phyloP scores from a whole-genome alignment of 2,329 filamentous ascomycete genomes.

The Trichoderma polysporum region DNA sequence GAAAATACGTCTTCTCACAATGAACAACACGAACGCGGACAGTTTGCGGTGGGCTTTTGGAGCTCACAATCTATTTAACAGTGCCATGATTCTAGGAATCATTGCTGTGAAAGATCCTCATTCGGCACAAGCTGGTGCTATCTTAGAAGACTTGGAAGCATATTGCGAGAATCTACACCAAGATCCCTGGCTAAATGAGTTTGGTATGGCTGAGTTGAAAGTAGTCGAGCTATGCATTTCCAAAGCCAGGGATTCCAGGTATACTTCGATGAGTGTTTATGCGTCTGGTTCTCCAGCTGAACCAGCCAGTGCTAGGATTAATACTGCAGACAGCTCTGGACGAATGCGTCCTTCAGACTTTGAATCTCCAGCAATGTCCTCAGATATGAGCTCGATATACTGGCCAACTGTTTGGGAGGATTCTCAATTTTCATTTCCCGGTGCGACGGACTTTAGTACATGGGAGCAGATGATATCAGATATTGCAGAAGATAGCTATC shows the following conservation, averaged over 20 bases:
- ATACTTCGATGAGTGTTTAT: background rate
- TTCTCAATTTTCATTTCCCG: conserved; percentile 2
- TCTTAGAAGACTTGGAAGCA: conserved; percentile 6
- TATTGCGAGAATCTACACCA: conserved; percentile 7
- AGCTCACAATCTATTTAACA: conserved; percentile 1
- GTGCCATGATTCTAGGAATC: conserved; percentile 4
- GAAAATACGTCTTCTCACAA: background rate
- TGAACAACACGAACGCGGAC: conserved; percentile 1
- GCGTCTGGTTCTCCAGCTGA: background rate
- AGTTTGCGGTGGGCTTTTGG: conserved; percentile 7
- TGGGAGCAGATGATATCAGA: conserved; percentile 15
- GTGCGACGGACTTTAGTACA: conserved; percentile 2
- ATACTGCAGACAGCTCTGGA: background rate
- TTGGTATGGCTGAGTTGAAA: conserved; percentile 9
- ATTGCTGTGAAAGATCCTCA: conserved; percentile 6
- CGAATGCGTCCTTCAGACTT: conserved; percentile 5
- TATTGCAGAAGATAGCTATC: conserved; percentile 7
- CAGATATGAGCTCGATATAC: conserved; percentile 9
- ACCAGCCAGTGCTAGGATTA: background rate
- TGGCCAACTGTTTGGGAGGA: conserved; percentile 14
- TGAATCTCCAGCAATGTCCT: conserved; percentile 4
- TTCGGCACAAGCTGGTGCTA: background rate
- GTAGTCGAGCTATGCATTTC: conserved; percentile 6
- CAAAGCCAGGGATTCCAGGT: background rate
- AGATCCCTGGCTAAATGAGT: conserved; percentile 8